Evolutionary conservation across 2,329 filamentous ascomycete genomes (phyloP).

Genomic region (Colletotrichum sp.): DNA sequence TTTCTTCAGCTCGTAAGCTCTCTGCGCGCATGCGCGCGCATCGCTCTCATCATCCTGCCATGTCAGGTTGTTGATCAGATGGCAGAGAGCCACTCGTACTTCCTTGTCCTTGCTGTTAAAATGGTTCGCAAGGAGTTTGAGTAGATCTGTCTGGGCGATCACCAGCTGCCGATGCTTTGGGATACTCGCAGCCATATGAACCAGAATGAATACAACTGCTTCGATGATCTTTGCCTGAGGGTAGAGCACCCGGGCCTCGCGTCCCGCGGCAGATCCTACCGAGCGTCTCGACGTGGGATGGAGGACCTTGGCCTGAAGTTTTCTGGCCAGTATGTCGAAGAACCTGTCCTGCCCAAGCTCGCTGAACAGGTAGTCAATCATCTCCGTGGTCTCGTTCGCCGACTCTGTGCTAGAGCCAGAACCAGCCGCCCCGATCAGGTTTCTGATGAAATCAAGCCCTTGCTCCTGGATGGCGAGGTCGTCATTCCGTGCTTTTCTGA

Average conservation of each 20-base stretch:
- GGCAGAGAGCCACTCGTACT: slow-evolving; percentile 80
- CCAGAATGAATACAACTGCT: slow-evolving; percentile 80
- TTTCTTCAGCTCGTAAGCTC: slow-evolving; percentile 72
- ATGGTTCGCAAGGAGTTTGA: slow-evolving; percentile 75
- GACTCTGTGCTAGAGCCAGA: slow-evolving; percentile 55
- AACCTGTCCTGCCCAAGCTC: slow-evolving; percentile 78
- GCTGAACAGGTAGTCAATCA: slow-evolving; percentile 85
- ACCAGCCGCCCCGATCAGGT: slow-evolving; percentile 74
- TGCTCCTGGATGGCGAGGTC: slow-evolving; percentile 90
- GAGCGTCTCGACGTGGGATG: slow-evolving; percentile 55
- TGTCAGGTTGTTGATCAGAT: slow-evolving; percentile 85
- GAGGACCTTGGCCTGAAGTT: slow-evolving; percentile 69
- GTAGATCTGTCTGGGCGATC: slow-evolving; percentile 76
- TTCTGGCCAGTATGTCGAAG: slow-evolving; percentile 81
- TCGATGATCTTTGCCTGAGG: slow-evolving; percentile 74
- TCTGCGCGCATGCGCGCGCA: slow-evolving; percentile 64
- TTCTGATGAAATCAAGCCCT: slow-evolving; percentile 86
- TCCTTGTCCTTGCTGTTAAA: slow-evolving; percentile 75
- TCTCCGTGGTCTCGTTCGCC: slow-evolving; percentile 61
- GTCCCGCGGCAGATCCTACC: slow-evolving; percentile 17
- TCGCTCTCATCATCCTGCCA: slow-evolving; percentile 81
- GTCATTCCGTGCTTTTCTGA: slow-evolving; percentile 73
- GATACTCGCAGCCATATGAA: slow-evolving; percentile 85
- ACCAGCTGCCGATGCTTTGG: slow-evolving; percentile 80
- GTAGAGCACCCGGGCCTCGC: slow-evolving; percentile 57